These are phyloP conservation scores for Avena insularis DNA, from an alignment of 176 grass and related monocot genomes.

Conservation along the genomic window DNA sequence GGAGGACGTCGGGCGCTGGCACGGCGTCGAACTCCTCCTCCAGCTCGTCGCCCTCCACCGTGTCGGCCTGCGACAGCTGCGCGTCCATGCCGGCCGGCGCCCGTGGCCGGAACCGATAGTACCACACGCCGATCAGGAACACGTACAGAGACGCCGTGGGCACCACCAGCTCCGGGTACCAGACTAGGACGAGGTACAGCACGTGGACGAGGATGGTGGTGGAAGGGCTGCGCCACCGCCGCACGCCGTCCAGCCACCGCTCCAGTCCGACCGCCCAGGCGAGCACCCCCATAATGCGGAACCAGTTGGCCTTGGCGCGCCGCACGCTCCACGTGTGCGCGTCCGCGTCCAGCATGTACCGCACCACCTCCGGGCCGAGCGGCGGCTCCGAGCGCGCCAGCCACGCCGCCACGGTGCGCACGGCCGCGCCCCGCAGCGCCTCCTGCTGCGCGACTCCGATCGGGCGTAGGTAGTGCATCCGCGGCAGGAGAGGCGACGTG, in stretches of 20 bases:
- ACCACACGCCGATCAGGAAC: conserved; percentile 90
- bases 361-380: conserved; percentile 86
- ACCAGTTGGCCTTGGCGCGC: conserved; percentile 97
- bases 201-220: conserved; percentile 89
- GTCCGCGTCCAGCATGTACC: conserved; percentile 85
- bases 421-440: conserved; percentile 72
- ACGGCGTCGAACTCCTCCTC: conserved; percentile 98
- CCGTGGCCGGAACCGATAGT: conserved; percentile 85
- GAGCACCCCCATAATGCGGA: conserved; percentile 94
- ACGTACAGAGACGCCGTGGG: conserved; percentile 91
- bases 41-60: conserved; percentile 83
- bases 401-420: conserved; percentile 75
- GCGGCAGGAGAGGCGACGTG: conserved; percentile 79
- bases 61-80: conserved; percentile 93
- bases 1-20: conserved; percentile 55
- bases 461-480: conserved; percentile 89
- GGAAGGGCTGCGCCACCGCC: conserved; percentile 70
- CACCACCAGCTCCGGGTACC: conserved; percentile 96
- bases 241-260: conserved; percentile 83
- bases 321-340: conserved; percentile 90
- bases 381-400: conserved; percentile 82
- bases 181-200: conserved; percentile 91
- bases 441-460: conserved; percentile 94
- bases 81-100: conserved; percentile 83
- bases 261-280: conserved; percentile 90